Base-by-base conservation (phyloP, 306 rosid genomes). In the Casuarina glauca region DNA sequence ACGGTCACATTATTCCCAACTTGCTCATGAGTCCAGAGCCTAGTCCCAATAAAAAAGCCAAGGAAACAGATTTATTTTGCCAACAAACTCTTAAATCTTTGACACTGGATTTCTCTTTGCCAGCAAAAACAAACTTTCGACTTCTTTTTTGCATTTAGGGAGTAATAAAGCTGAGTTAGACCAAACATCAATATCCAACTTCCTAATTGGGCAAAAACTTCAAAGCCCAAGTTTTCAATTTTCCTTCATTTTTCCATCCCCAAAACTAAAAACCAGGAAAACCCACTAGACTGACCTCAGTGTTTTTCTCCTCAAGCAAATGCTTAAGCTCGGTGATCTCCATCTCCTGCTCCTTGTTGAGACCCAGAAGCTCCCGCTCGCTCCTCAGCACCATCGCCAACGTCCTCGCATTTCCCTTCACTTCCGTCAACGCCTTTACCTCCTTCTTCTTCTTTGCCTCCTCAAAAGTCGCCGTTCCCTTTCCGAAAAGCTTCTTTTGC, bases 321-420 rank as follows among this genome's bases (percentile, higher is more conserved):
- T 77, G 61, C 66, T 90, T 93, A 42, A 95, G 93, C 71, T 82
- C 82, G 1, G 88, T 39, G 58, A 93, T 88, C 79, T 91, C 91
- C 41, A 41, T 50, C 10, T 89, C 93, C 19, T 88, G 97, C 2
- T 89, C 96, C 87, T 95, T 95, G 50, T 88, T 90, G 64, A 76
- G 20, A 79, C 72, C 77, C 69, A 95, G 82, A 57, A 95, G 98
- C 90, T 95, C 98, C 77, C 99, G 86, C 88, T 95, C 99, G 51
- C 99, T 95, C 70, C 99, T 84, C 61, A 93, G 75, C 79, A 93
- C 97, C 99, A 91, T 93, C 0, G 97, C 96, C 70, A 95, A 80
- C 0, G 99, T 93, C 82, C 99, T 92, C 2, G 99, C 91, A 74
- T 95, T 95, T 51, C 79, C 90, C 78, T 88, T 95, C 43, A 92